These are phyloP conservation scores for Aspergillus pseudotamarii DNA, from an alignment of 2,329 filamentous ascomycete genomes.

Conservation along the genomic window DNA sequence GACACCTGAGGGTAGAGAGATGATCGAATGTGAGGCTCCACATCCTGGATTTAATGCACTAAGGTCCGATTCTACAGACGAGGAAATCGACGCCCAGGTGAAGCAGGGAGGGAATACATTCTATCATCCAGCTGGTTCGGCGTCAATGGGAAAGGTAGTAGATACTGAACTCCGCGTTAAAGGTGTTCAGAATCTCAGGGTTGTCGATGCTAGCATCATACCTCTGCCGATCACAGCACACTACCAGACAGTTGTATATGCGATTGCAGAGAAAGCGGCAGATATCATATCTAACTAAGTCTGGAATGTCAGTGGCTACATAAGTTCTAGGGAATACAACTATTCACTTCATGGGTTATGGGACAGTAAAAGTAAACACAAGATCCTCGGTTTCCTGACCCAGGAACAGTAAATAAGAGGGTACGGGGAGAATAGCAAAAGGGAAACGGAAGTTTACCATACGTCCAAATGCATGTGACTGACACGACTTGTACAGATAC, in stretches of 20 bases:
- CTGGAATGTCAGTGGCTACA: not conserved
- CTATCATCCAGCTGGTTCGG: slow-evolving; percentile 23
- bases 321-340: too few species aligned
- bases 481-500: too few species aligned
- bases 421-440: too few species aligned
- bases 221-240: slow-evolving; percentile 23
- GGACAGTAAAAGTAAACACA: too few species aligned
- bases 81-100: slow-evolving; percentile 10
- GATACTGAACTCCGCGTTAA: slow-evolving; percentile 12
- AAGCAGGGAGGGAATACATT: slow-evolving; percentile 10
- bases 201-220: slow-evolving; percentile 32
- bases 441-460: too few species aligned
- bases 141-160: slow-evolving; percentile 15
- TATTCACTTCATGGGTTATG: too few species aligned
- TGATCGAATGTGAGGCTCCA: slow-evolving; percentile 24
- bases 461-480: too few species aligned
- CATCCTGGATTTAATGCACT: slow-evolving; percentile 5
- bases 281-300: not conserved
- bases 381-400: too few species aligned
- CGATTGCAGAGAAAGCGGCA: slow-evolving; percentile 18
- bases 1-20: slow-evolving; percentile 13
- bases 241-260: slow-evolving; percentile 26
- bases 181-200: slow-evolving; percentile 21
- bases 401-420: too few species aligned
- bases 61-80: slow-evolving; percentile 3